Evolutionary conservation across 2,329 filamentous ascomycete genomes (phyloP).

Genomic region (Davidsoniella eucalypti): DNA sequence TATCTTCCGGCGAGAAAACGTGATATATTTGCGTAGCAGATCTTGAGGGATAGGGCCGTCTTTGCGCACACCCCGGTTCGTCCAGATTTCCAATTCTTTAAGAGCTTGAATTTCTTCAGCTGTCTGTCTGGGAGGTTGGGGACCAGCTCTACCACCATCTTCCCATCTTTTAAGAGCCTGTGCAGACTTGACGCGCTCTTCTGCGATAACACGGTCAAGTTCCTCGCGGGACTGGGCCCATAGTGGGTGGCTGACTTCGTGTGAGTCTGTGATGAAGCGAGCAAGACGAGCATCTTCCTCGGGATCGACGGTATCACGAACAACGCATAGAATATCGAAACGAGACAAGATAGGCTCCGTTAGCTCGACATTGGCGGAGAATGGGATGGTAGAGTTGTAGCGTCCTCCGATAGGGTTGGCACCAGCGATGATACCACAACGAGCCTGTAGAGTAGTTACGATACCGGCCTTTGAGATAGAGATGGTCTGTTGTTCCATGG

Average conservation of each 20-base stretch:
- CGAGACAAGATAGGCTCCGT: conserved; percentile 95
- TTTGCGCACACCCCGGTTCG: conserved; percentile 17
- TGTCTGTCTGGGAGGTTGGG: conserved; percentile 23
- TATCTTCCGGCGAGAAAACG: conserved; percentile 82
- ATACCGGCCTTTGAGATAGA: conserved; percentile 98
- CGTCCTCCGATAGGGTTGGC: conserved; percentile 93
- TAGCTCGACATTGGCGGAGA: conserved; percentile 89
- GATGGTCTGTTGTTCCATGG: conserved; percentile 99
- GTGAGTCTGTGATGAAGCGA: conserved; percentile 85
- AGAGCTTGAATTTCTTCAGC: conserved; percentile 23
- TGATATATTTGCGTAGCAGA: conserved; percentile 85
- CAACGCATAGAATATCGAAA: conserved; percentile 94
- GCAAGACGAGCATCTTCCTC: conserved; percentile 83
- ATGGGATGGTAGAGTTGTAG: conserved; percentile 92
- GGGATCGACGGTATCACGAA: conserved; percentile 88
- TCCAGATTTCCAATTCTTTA: conserved; percentile 20
- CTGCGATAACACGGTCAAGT: conserved; percentile 43
- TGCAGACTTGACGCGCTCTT: conserved; percentile 24
- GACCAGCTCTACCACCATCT: conserved; percentile 3
- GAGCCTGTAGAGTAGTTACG: conserved; percentile 87
- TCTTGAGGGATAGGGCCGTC: conserved; percentile 75
- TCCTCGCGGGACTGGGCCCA: conserved; percentile 24
- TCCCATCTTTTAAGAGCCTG: conserved; percentile 4
- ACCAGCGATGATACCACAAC: conserved; percentile 89
- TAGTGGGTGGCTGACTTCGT: conserved; percentile 72